These are phyloP conservation scores for Panicum hallii DNA, from an alignment of 202 grass and related monocot genomes.

Conservation along the genomic window DNA sequence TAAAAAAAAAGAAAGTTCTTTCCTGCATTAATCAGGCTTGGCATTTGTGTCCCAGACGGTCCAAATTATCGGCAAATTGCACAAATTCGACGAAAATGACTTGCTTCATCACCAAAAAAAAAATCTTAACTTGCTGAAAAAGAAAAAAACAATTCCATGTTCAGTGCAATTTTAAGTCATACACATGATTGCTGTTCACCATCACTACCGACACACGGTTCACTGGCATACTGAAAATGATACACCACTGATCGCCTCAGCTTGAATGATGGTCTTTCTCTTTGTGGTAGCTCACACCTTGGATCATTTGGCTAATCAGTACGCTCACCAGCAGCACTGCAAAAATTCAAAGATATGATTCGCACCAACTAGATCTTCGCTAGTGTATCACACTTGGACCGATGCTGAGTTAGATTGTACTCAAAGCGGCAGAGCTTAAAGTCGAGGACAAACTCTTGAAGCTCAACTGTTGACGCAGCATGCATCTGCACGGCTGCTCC, in stretches of 20 bases:
- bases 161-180: background rate
- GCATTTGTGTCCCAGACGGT: background rate
- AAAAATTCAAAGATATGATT: slow-evolving; percentile 16
- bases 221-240: slow-evolving; percentile 12
- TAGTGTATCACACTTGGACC: no score
- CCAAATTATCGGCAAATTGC: background rate
- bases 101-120: background rate
- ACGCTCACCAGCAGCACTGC: background rate
- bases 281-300: background rate
- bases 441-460: slow-evolving; percentile 12
- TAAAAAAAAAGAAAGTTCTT: slow-evolving; percentile 13
- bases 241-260: background rate
- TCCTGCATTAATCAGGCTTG: background rate
- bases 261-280: background rate
- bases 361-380: background rate
- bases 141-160: background rate
- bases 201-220: slow-evolving; percentile 31
- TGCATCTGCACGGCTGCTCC: slow-evolving; percentile 3
- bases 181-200: background rate
- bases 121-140: background rate
- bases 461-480: slow-evolving; percentile 8
- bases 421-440: background rate
- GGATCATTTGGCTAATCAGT: background rate
- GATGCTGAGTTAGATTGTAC: no score
- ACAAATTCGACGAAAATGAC: background rate